These are phyloP conservation scores for Dictyostelium purpureum DNA, from an alignment of 78 protist species.

Conservation along the genomic window DNA sequence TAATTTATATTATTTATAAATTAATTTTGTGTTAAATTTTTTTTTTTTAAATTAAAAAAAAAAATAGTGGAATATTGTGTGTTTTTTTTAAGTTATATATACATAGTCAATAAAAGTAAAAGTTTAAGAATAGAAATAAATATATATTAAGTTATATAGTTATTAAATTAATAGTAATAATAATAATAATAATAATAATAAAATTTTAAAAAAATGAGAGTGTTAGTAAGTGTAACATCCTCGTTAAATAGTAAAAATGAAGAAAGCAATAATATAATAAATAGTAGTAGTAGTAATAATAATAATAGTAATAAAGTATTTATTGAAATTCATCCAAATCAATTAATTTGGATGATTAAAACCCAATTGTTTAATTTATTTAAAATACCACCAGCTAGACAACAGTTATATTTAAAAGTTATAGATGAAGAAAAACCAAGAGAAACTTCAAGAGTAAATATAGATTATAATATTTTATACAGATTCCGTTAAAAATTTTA, in stretches of 20 bases:
- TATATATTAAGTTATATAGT: no score
- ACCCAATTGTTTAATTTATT: conserved; percentile 27
- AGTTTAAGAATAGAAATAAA: no score
- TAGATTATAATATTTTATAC: background rate
- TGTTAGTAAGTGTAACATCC: background rate
- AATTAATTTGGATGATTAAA: conserved; percentile 66
- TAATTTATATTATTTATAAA: no score
- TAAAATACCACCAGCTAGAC: conserved; percentile 45
- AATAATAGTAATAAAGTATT: conserved; percentile 19
- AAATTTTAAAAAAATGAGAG: background rate
- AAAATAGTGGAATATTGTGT: no score
- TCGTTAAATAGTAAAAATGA: background rate
- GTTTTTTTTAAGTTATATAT: no score
- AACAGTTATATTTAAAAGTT: conserved; percentile 31
- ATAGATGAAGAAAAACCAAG: conserved; percentile 32
- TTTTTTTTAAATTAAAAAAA: no score
- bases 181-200: no score
- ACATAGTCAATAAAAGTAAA: no score
- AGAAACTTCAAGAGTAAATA: conserved; percentile 24
- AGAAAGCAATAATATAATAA: background rate
- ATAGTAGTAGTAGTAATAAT: background rate
- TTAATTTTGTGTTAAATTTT: no score
- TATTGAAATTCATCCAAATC: conserved; percentile 59
- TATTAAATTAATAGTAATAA: no score
- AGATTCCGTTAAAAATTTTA: background rate